Percentiles rank a stretch among this genome's conserved stretches.
phyloP scores from a whole-genome alignment of 139 green algal species.

The Chlorella sp. region DNA sequence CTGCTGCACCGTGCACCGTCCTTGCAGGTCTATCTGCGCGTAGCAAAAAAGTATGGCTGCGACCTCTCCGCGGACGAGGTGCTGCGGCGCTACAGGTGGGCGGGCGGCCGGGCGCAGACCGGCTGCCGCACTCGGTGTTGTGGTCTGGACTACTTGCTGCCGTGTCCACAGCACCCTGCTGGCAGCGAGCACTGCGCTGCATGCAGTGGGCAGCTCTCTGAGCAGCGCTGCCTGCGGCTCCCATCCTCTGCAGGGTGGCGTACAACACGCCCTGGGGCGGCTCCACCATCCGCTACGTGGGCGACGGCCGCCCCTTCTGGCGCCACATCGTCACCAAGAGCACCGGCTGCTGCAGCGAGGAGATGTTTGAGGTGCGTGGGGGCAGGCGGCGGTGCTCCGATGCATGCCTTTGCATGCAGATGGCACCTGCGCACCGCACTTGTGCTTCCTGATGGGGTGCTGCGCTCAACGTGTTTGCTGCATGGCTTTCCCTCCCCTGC shows the following conservation, averaged over 20 bases:
- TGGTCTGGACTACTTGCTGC: no score
- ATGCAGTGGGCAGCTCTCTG: no score
- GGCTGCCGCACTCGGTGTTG: no score
- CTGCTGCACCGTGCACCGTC: no score
- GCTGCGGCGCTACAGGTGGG: constrained; percentile 62
- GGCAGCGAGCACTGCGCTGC: no score
- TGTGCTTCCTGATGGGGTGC: no score
- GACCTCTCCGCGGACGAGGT: constrained; percentile 58
- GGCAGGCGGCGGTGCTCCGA: background rate
- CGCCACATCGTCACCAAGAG: constrained; percentile 60
- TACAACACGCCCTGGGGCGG: constrained; percentile 78
- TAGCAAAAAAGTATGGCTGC: constrained; percentile 62
- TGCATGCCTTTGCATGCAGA: background rate
- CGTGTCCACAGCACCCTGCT: no score
- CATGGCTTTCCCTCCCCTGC: background rate
- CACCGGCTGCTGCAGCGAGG: constrained; percentile 51
- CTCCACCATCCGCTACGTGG: constrained; percentile 69
- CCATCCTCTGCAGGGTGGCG: constrained; percentile 25
- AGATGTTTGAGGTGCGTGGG: constrained; percentile 42
- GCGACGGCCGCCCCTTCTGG: constrained; percentile 80
- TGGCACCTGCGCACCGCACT: background rate
- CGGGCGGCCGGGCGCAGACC: no score
- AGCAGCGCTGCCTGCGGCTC: background rate
- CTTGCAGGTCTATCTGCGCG: constrained; percentile 66
- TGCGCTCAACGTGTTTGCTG: background rate